Evolutionary conservation across 108 stramenopile species (phyloP), one percentile per base, ranked within the genome.

Genomic region (Fragilariopsis cylindrus): DNA sequence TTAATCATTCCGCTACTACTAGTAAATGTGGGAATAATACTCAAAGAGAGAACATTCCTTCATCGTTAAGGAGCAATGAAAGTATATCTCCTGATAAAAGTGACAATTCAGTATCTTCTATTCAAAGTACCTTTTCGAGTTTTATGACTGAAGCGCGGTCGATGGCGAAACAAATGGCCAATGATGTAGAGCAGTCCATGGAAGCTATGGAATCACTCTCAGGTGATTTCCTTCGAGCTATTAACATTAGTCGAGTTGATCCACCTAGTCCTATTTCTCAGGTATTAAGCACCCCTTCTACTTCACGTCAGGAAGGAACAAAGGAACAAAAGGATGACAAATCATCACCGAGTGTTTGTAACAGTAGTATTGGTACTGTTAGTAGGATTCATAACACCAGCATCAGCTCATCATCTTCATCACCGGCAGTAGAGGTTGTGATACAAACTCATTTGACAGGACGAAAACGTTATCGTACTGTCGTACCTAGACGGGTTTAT

Each of bases 381-480:
- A 30, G 11, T 41, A 18, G 58, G 6, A 21, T 12, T 9, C 43
- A 40, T 7, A 63, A 63, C 13, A 43, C 21, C 39, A 63, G 21
- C 42, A 63, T 21, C 62, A 16, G 43, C n/a, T 41, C 40, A 40
- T 43, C 62, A 46, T 63, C 58, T 7, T 60, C 58, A n/a, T 4
- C 41, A n/a, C 41, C 62, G 4, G 62, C n/a, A 42, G 7, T 40
- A 47, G 62, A 63, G 16, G 42, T 5, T 45, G 39, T 4, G 46
- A 11, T 8, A n/a, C 62, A 63, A 44, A 44, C 16, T 8, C 43
- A 63, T 45, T 63, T 63, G 9, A 63, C 72, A 16, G 78, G 78
- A 45, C 72, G 78, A 60, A 56, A 72, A 69, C 74, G 70, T n/a
- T 81, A 65, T 64, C 74, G 80, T 3, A 81, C 80, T 5, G 80